These are phyloP conservation scores for Rhizophora mangle DNA, from an alignment of 345 rosid genomes.

Conservation along the genomic window DNA sequence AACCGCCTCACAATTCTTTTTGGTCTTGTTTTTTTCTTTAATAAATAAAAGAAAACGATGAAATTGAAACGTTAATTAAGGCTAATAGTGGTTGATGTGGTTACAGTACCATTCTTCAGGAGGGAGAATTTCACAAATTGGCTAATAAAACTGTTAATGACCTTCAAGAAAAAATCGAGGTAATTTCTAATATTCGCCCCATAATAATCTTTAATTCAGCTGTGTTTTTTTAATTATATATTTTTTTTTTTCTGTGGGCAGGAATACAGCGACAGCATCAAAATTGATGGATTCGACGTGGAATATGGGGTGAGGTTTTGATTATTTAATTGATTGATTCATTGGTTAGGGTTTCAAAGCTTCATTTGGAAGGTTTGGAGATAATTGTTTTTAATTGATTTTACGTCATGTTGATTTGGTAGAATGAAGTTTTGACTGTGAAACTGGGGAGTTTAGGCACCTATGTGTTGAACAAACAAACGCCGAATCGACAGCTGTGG, in stretches of 20 bases:
- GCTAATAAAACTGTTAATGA: slow-evolving; percentile 69
- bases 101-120: slow-evolving; percentile 72
- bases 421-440: slow-evolving; percentile 89
- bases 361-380: too few species aligned
- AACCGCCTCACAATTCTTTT: too few species aligned
- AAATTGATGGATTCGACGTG: slow-evolving; percentile 83
- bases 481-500: slow-evolving; percentile 93
- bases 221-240: neutral
- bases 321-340: neutral
- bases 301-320: slow-evolving; percentile 76
- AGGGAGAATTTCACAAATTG: slow-evolving; percentile 77
- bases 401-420: slow-evolving; percentile 8
- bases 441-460: slow-evolving; percentile 84
- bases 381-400: neutral
- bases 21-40: neutral
- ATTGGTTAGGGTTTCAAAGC: neutral
- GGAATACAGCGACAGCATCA: slow-evolving; percentile 79
- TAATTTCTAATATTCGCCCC: neutral
- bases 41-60: too few species aligned
- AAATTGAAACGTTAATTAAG: neutral
- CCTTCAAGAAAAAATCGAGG: slow-evolving; percentile 87
- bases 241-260: slow-evolving; percentile 20
- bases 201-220: neutral
- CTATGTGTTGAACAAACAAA: slow-evolving; percentile 83
- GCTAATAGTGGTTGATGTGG: slow-evolving; percentile 27